These are phyloP conservation scores for Olyra latifolia DNA, from an alignment of 176 grass and related monocot genomes.

Conservation along the genomic window DNA sequence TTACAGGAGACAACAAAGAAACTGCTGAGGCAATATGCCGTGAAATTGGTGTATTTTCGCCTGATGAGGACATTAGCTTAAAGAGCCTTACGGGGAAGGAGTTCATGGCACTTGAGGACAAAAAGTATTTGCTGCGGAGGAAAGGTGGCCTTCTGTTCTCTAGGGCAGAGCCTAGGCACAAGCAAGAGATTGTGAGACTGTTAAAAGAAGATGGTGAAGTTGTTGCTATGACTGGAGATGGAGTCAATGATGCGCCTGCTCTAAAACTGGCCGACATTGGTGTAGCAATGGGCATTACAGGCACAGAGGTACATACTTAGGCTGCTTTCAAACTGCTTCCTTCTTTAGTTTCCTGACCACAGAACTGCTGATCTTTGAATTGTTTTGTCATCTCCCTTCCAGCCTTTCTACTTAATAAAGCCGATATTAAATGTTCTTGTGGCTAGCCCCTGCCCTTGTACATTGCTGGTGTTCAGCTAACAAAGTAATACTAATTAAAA, in stretches of 20 bases:
- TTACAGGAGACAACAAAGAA: conserved; percentile 99
- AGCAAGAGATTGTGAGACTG: conserved; percentile 95
- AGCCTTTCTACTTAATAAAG: not conserved
- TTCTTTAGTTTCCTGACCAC: not conserved
- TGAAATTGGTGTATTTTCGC: conserved; percentile 88
- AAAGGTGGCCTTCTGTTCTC: conserved; percentile 89
- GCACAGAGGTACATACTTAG: conserved; percentile 69
- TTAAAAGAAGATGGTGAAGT: conserved; percentile 98
- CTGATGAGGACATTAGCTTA: conserved; percentile 70
- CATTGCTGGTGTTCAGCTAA: not conserved
- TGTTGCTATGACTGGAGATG: conserved; percentile 98
- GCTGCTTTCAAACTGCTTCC: not conserved
- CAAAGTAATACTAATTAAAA: not conserved
- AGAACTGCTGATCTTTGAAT: not conserved
- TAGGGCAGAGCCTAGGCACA: conserved; percentile 93
- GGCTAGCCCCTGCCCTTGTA: not conserved
- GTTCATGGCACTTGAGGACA: conserved; percentile 79
- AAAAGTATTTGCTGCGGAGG: conserved; percentile 64
- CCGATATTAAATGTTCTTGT: not conserved
- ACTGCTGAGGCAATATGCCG: conserved; percentile 95
- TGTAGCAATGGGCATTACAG: conserved; percentile 96
- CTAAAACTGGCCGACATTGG: conserved; percentile 96
- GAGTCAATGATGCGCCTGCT: conserved; percentile 96
- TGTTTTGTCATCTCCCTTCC: not conserved
- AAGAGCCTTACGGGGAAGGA: conserved; percentile 84